These are phyloP conservation scores for Dendryphion nanum DNA, from an alignment of 2,329 filamentous ascomycete species.

Conservation along the genomic window DNA sequence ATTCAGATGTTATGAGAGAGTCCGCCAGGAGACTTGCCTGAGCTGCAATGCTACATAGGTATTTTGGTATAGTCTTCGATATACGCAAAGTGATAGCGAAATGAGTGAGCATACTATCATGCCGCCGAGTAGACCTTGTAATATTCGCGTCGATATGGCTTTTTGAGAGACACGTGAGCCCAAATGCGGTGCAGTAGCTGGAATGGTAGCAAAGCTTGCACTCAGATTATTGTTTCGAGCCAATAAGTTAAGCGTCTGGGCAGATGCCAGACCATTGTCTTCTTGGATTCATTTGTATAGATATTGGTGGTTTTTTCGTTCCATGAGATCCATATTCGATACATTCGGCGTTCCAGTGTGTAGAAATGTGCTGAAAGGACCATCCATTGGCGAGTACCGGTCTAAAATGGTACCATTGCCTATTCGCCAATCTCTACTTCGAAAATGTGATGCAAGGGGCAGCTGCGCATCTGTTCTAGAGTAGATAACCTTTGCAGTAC, in stretches of 20 bases:
- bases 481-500: background rate
- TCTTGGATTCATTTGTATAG: background rate
- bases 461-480: background rate
- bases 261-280: background rate
- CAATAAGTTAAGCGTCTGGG: background rate
- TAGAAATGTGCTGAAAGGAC: background rate
- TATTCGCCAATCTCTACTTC: background rate
- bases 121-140: conserved; percentile 1
- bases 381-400: background rate
- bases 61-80: conserved; percentile 1
- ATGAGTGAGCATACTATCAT: conserved; percentile 2
- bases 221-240: background rate
- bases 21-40: conserved; percentile 3
- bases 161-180: background rate
- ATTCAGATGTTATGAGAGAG: background rate
- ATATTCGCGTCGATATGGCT: conserved; percentile 1
- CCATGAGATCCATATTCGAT: background rate
- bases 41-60: conserved; percentile 4
- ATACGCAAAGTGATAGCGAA: background rate
- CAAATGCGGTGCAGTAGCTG: background rate
- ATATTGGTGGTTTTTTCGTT: background rate
- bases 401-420: background rate
- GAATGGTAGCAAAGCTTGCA: background rate
- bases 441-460: background rate
- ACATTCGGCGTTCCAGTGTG: background rate